Conservation (phyloP, 495 filamentous ascomycete genomes). For the Penicillium antarcticum region DNA sequence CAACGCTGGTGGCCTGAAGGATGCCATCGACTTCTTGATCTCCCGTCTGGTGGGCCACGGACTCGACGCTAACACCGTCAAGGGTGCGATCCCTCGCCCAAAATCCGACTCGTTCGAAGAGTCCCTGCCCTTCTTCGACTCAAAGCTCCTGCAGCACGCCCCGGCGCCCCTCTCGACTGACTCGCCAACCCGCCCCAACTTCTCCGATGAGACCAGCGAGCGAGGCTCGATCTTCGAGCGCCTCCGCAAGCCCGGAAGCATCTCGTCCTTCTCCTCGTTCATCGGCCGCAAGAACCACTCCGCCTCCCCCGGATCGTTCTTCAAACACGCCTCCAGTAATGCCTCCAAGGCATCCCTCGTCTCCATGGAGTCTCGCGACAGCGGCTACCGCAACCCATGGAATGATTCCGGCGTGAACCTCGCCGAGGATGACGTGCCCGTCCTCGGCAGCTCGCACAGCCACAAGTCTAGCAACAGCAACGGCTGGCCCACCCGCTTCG, state of each 20-base stretch:
- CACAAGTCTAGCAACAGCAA: conserved; percentile 58
- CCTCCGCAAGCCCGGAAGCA: conserved; percentile 87
- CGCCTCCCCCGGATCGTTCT: conserved; percentile 75
- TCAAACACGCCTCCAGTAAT: conserved; percentile 90
- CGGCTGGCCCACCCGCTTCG: conserved; percentile 60
- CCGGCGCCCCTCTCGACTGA: conserved; percentile 76
- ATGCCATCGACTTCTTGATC: conserved; percentile 92
- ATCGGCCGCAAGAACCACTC: conserved; percentile 93
- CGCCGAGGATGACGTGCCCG: conserved; percentile 73
- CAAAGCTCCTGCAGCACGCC: conserved; percentile 89
- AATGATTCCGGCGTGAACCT: conserved; percentile 95
- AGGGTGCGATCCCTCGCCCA: conserved; percentile 88
- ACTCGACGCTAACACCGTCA: conserved; percentile 81
- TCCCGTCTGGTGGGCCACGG: conserved; percentile 76
- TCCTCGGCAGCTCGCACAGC: conserved; percentile 55
- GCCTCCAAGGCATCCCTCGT: conserved; percentile 92
- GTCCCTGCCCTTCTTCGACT: conserved; percentile 91
- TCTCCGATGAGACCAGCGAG: conserved; percentile 73
- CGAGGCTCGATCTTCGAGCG: conserved; percentile 81
- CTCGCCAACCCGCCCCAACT: conserved; percentile 76
- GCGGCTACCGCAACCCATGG: conserved; percentile 94
- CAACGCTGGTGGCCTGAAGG: conserved; percentile 91
- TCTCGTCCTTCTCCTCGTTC: conserved; percentile 88
- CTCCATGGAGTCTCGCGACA: conserved; percentile 87
- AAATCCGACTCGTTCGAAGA: conserved; percentile 99